Evolutionary conservation across 176 grass and related monocot genomes (phyloP), one percentile per base, ranked within the genome.

Genomic region (Rhynchospora breviuscula): DNA sequence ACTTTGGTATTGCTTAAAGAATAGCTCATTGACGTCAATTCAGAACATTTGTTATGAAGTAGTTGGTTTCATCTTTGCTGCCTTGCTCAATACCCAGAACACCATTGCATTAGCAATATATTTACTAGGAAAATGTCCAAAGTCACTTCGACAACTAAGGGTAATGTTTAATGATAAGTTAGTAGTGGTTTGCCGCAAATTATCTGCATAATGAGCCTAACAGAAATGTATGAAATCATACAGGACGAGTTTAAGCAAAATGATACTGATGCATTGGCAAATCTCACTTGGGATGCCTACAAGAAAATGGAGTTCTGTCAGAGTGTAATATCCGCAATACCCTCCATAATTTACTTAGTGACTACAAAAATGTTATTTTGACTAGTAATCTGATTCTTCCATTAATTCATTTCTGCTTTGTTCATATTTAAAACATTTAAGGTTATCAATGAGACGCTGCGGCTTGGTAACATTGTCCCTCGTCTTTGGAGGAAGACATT

Each of bases 301-400:
- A 86, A 63, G 18, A 80, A 81, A 17, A 87, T 87, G 85, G 85
- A 81, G 51, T 87, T 87, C 49, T 70, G 49, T 25, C 85, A 87
- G 72, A 69, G 69, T 74, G 85, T 87, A 81, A 71, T 47, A 26
- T 67, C 0, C 7, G 11, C 14, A 7, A 21, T 10, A 6, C 18
- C 15, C 6, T 60, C n/a, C 14, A 18, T 5, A 1, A 29, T 29
- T 29, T 29, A 1, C 26, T 29, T 29, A 29, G 26, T 29, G 26
- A 29, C 26, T 29, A 29, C 26, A 29, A 29, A 29, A 29, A 29
- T 19, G 12, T 59, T 1, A 66, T 29, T 29, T 29, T 66, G 63
- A 23, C 17, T 22, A 66, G 2, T 61, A 66, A 66, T 22, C 21
- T 66, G 4, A 17, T 60, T 60, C 57, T 0, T 69, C 12, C 5